These are phyloP conservation scores for Nicotiana attenuata DNA, from an alignment of 257 asterid genomes.

Conservation along the genomic window DNA sequence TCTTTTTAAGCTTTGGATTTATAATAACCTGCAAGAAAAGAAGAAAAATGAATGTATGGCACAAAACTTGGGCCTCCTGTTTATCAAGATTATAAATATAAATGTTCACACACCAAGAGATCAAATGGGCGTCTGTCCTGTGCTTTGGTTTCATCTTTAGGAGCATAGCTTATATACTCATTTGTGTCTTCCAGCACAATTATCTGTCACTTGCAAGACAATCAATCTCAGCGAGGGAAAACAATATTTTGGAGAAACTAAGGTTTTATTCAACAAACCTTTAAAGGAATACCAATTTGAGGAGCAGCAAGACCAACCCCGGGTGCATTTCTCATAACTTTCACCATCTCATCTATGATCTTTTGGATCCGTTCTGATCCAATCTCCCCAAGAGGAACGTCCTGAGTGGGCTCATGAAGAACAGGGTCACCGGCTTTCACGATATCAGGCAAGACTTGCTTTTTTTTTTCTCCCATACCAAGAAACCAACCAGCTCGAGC, in stretches of 20 bases:
- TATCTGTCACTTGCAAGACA: conserved; percentile 41
- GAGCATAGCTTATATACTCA: conserved; percentile 63
- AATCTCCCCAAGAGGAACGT: conserved; percentile 56
- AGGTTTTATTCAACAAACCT: conserved; percentile 32
- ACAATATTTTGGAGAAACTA: not conserved
- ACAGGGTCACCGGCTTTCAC: conserved; percentile 97
- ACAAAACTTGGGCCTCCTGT: not conserved
- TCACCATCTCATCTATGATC: conserved; percentile 76
- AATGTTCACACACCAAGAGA: conserved; percentile 62
- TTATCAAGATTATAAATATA: not conserved
- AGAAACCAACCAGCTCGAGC: conserved; percentile 77
- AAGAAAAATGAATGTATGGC: not conserved
- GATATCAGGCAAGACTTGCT: conserved; percentile 49
- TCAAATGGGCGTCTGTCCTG: conserved; percentile 73
- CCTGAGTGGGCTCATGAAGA: conserved; percentile 79
- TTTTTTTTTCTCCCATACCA: conserved; percentile 55
- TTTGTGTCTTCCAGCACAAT: conserved; percentile 82
- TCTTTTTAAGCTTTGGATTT: conserved; percentile 66
- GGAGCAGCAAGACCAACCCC: conserved; percentile 99
- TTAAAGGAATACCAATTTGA: conserved; percentile 84
- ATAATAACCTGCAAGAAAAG: conserved; percentile 67
- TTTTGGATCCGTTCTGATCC: conserved; percentile 79
- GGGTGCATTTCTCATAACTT: conserved; percentile 77
- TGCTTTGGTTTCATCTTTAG: conserved; percentile 51
- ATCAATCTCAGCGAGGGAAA: not conserved